These are phyloP conservation scores for Tardiomyces depauwii DNA, from an alignment of 1,139 yeast species.

Conservation along the genomic window DNA sequence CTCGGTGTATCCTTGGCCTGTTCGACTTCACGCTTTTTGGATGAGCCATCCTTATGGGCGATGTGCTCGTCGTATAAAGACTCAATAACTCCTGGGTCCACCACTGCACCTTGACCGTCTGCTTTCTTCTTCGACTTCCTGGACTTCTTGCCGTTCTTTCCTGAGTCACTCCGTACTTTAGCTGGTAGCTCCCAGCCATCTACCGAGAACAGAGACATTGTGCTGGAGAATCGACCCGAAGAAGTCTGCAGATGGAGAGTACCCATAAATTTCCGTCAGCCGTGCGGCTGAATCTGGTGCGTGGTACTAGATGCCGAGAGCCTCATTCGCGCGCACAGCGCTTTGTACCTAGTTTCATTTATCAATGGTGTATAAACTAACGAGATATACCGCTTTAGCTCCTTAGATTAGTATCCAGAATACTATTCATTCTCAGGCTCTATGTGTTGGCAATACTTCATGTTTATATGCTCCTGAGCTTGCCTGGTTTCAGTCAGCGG, in stretches of 20 bases:
- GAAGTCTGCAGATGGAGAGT: not conserved
- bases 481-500: too few relatives aligned
- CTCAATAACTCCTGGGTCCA: slow-evolving; percentile 8
- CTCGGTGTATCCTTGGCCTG: slow-evolving; percentile 3
- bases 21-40: slow-evolving; percentile 4
- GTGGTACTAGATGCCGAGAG: too few relatives aligned
- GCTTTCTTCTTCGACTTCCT: slow-evolving; percentile 24
- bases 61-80: slow-evolving; percentile 2
- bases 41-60: slow-evolving; percentile 2
- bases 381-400: not conserved
- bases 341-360: too few relatives aligned
- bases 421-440: not conserved
- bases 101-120: slow-evolving; percentile 8
- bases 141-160: slow-evolving; percentile 26
- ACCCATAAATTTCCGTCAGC: not conserved
- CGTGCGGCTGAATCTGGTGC: not conserved
- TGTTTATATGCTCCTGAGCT: not conserved
- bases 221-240: not conserved
- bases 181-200: slow-evolving; percentile 72
- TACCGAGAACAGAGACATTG: slow-evolving; percentile 65
- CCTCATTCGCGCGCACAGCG: too few relatives aligned
- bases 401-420: not conserved
- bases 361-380: not conserved
- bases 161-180: slow-evolving; percentile 37
- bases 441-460: not conserved